phyloP scores from a whole-genome alignment of 2,329 filamentous ascomycete genomes.

The Chrysoporthe cubensis region DNA sequence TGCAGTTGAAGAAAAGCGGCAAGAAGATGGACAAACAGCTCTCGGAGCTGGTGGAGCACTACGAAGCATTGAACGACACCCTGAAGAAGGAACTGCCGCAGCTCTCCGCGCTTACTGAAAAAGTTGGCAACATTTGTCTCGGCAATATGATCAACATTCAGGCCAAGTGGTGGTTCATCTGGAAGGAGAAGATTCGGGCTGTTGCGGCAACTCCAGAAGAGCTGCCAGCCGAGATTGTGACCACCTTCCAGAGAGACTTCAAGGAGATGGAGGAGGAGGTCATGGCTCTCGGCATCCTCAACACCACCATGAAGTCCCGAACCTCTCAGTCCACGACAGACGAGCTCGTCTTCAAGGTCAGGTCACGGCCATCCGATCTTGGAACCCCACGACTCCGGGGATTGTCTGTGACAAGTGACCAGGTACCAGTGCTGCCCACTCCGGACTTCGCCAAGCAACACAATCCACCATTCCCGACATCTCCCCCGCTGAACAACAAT shows the following conservation, averaged over 20 bases:
- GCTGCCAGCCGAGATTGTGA: conserved; percentile 72
- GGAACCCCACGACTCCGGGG: conserved; percentile 58
- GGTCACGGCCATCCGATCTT: conserved; percentile 53
- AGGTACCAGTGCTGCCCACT: conserved; percentile 64
- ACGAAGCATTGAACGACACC: conserved; percentile 87
- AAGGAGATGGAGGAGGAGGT: conserved; percentile 74
- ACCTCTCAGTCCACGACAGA: conserved; percentile 62
- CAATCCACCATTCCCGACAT: conserved; percentile 54
- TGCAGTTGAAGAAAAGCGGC: conserved; percentile 75
- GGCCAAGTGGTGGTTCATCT: conserved; percentile 78
- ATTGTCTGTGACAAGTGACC: conserved; percentile 65
- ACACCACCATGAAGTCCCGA: conserved; percentile 67
- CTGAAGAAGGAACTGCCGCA: conserved; percentile 90
- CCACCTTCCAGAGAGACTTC: conserved; percentile 79
- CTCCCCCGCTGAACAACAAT: conserved; percentile 51
- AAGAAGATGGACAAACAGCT: conserved; percentile 89
- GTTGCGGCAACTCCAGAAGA: conserved; percentile 68
- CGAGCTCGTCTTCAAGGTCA: conserved; percentile 55
- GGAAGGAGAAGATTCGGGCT: conserved; percentile 79
- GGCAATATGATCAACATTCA: conserved; percentile 85
- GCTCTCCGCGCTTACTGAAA: conserved; percentile 79
- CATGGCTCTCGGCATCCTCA: conserved; percentile 74
- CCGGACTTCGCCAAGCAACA: conserved; percentile 67
- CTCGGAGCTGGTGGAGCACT: conserved; percentile 82
- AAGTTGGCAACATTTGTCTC: conserved; percentile 81